phyloP scores from a whole-genome alignment of 192 early-diverging fungal species.

The Coemansia sp. region DNA sequence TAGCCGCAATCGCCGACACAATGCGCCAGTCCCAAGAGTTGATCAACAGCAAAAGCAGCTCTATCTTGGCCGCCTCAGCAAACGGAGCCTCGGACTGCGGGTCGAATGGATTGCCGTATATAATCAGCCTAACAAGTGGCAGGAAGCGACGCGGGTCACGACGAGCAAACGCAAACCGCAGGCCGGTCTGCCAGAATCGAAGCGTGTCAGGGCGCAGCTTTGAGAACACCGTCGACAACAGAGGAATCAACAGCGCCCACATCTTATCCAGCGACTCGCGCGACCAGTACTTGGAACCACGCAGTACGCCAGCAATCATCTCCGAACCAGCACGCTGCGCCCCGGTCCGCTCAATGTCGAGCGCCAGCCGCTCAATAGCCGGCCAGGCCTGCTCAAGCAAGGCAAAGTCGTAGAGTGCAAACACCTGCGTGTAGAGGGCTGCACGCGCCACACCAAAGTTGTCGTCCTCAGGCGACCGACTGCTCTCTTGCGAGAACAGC shows the following conservation, averaged over 20 bases:
- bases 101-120: slow-evolving; percentile 64
- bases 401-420: slow-evolving; percentile 66
- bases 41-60: slow-evolving; percentile 63
- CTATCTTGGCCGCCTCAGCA: slow-evolving; percentile 77
- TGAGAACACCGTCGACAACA: slow-evolving; percentile 62
- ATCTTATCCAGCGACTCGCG: slow-evolving; percentile 46
- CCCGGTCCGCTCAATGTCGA: slow-evolving; percentile 64
- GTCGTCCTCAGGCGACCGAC: slow-evolving; percentile 61
- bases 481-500: slow-evolving; percentile 70
- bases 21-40: slow-evolving; percentile 73
- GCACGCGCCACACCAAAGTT: slow-evolving; percentile 62
- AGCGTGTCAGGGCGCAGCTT: slow-evolving; percentile 72
- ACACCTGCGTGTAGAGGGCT: slow-evolving; percentile 67
- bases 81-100: slow-evolving; percentile 80
- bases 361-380: slow-evolving; percentile 55
- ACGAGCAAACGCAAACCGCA: slow-evolving; percentile 61
- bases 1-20: slow-evolving; percentile 33
- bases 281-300: slow-evolving; percentile 88
- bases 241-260: slow-evolving; percentile 71
- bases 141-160: slow-evolving; percentile 81
- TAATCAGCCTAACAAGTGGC: slow-evolving; percentile 69
- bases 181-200: slow-evolving; percentile 70
- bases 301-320: slow-evolving; percentile 74
- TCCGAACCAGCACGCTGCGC: slow-evolving; percentile 82
- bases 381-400: slow-evolving; percentile 60